Evolutionary conservation across 306 rosid genomes (phyloP).

Genomic region (cucumber (Cucumis sativus)): DNA sequence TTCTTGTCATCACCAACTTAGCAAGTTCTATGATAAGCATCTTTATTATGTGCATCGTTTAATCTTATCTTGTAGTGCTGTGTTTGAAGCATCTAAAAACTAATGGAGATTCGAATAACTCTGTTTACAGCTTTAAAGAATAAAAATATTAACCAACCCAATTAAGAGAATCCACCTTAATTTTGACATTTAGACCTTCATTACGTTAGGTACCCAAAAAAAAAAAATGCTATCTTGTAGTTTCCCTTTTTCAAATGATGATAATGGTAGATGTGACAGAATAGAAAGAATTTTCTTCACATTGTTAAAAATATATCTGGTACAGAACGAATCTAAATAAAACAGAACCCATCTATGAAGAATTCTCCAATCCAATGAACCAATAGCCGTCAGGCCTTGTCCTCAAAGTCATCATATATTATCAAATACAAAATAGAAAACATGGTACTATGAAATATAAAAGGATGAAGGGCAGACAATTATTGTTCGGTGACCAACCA

Average conservation of each 20-base stretch:
- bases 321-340: not conserved
- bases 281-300: not conserved
- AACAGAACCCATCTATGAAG: not conserved
- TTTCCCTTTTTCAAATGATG: not conserved
- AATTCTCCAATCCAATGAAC: slow-evolving; percentile 2
- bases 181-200: not conserved
- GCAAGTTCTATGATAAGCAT: slow-evolving; percentile 14
- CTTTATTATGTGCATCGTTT: not conserved
- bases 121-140: not conserved
- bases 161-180: not conserved
- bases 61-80: slow-evolving; percentile 1
- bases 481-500: not conserved
- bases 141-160: not conserved
- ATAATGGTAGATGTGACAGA: not conserved
- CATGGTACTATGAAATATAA: not conserved
- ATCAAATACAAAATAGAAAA: not conserved
- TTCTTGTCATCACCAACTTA: slow-evolving; percentile 29
- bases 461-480: not conserved
- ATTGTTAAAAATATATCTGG: not conserved
- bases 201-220: not conserved
- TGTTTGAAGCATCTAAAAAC: slow-evolving; percentile 2
- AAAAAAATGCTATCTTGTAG: not conserved
- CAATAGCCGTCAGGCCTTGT: not conserved
- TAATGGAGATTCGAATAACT: slow-evolving; percentile 2
- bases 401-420: not conserved